phyloP scores from a whole-genome alignment of 2,329 filamentous ascomycete species.

The Stylonectria norvegica region DNA sequence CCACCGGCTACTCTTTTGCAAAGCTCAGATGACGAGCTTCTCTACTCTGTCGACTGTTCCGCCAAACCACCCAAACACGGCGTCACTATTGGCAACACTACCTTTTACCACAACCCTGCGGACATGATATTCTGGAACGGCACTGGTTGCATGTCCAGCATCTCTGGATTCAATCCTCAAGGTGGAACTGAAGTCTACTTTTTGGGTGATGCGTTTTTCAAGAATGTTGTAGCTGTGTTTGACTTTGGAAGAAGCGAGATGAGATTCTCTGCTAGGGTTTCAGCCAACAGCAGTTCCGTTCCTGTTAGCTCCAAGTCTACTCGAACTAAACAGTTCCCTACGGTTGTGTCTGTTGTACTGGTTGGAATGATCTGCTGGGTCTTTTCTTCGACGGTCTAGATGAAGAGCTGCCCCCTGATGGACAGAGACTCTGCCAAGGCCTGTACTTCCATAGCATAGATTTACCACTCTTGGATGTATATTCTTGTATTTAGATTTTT shows the following conservation, averaged over 20 bases:
- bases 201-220: slow-evolving; percentile 46
- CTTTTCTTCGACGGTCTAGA: too few relatives aligned
- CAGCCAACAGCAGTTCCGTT: too few relatives aligned
- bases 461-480: too few relatives aligned
- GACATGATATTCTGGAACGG: slow-evolving; percentile 28
- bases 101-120: slow-evolving; percentile 28
- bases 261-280: slow-evolving; percentile 45
- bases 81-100: slow-evolving; percentile 36
- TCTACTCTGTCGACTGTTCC: slow-evolving; percentile 40
- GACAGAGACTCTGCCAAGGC: too few relatives aligned
- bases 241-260: slow-evolving; percentile 46
- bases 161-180: slow-evolving; percentile 1
- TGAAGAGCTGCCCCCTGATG: too few relatives aligned
- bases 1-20: slow-evolving; percentile 36
- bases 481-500: too few relatives aligned
- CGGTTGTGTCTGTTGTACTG: too few relatives aligned
- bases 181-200: slow-evolving; percentile 25
- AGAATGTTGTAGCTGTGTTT: slow-evolving; percentile 49
- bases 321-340: too few relatives aligned
- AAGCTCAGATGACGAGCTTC: slow-evolving; percentile 21
- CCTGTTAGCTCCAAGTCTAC: too few relatives aligned
- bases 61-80: slow-evolving; percentile 39
- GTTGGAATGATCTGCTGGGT: too few relatives aligned
- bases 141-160: slow-evolving; percentile 13
- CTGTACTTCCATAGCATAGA: too few relatives aligned